Conservation (phyloP, 2,329 filamentous ascomycete genomes). For the Cercospora sp. region DNA sequence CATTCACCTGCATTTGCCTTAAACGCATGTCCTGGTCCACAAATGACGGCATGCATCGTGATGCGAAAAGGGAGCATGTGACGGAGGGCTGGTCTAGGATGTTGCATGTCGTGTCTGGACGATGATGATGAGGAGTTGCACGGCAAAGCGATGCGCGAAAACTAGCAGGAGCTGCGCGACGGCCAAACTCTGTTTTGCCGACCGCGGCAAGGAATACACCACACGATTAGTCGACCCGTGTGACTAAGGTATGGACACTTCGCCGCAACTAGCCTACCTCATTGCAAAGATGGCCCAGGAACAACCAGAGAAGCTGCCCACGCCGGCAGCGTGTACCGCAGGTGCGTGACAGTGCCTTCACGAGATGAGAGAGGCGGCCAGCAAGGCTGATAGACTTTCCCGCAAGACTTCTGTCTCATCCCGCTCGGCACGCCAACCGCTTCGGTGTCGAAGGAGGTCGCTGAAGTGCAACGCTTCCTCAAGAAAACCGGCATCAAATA, state of each 20-base stretch:
- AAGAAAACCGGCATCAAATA: slow-evolving; percentile 78
- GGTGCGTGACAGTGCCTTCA: slow-evolving; percentile 25
- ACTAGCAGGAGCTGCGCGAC: neutral
- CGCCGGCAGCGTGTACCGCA: slow-evolving; percentile 74
- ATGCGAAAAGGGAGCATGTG: neutral
- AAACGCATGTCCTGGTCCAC: neutral
- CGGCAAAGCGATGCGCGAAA: neutral
- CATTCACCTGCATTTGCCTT: neutral
- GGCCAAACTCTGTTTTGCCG: neutral
- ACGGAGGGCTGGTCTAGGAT: neutral
- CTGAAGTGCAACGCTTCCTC: slow-evolving; percentile 82
- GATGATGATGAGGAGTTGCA: neutral
- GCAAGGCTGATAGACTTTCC: neutral
- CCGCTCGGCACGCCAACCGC: slow-evolving; percentile 63
- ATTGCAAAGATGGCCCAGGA: slow-evolving; percentile 33
- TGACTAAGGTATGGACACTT: slow-evolving; percentile 32
- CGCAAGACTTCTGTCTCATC: slow-evolving; percentile 79
- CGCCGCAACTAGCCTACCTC: slow-evolving; percentile 34
- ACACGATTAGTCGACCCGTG: neutral
- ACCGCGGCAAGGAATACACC: neutral
- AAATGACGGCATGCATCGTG: neutral
- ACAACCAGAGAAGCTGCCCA: slow-evolving; percentile 46
- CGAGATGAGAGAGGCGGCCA: neutral
- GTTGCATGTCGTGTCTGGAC: neutral
- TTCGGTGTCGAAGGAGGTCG: slow-evolving; percentile 67